These are phyloP conservation scores for Zygoascus sp. DNA, from an alignment of 1,139 yeast genomes.

Conservation along the genomic window DNA sequence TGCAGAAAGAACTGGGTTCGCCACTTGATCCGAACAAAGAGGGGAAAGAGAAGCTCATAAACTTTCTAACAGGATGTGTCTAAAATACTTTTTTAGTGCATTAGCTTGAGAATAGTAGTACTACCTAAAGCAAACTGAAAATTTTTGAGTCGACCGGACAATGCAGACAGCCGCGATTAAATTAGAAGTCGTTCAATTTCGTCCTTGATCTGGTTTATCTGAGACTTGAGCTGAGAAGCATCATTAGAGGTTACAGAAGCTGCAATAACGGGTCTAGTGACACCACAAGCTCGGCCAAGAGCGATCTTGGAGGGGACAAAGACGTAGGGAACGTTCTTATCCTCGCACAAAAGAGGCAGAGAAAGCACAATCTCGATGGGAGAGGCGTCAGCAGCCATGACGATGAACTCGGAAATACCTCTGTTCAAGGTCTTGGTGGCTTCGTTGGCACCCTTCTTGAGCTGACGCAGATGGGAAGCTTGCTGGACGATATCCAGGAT, in stretches of 20 bases:
- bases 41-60: neutral
- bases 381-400: constrained; percentile 99
- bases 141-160: neutral
- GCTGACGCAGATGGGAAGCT: constrained; percentile 95
- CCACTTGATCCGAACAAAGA: neutral
- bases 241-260: constrained; percentile 98
- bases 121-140: neutral
- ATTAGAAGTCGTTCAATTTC: constrained; percentile 97
- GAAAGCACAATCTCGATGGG: constrained; percentile 98
- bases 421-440: constrained; percentile 99
- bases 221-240: constrained; percentile 95
- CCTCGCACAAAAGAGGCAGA: constrained; percentile 96
- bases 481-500: constrained; percentile 97
- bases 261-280: constrained; percentile 98
- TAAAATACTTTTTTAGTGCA: neutral
- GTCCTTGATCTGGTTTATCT: constrained; percentile 96
- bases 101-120: neutral
- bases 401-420: constrained; percentile 98
- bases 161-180: constrained; percentile 37
- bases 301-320: constrained; percentile 98
- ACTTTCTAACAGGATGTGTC: neutral
- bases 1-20: neutral
- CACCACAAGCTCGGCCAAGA: constrained; percentile 99
- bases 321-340: constrained; percentile 98
- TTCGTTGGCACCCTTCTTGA: constrained; percentile 99